These are phyloP conservation scores for Cucurbitaria berberidis DNA, from an alignment of 2,329 filamentous ascomycete genomes.

Conservation along the genomic window DNA sequence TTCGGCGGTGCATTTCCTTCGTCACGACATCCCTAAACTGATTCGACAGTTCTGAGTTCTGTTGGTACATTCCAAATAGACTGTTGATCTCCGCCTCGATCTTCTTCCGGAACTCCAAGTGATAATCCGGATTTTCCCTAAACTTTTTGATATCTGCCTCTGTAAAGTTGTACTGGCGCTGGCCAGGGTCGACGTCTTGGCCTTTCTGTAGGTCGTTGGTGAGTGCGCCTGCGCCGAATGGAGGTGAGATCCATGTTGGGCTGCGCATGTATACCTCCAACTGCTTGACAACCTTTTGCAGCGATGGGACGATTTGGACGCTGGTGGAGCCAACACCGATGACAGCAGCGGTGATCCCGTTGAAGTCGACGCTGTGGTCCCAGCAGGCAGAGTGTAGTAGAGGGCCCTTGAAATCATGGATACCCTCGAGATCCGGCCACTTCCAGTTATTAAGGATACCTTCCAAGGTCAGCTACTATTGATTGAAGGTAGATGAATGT, in stretches of 20 bases:
- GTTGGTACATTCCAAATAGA: slow-evolving; percentile 60
- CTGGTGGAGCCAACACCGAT: slow-evolving; percentile 45
- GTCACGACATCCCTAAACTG: slow-evolving; percentile 51
- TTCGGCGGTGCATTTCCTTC: slow-evolving; percentile 51
- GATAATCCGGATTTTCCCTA: slow-evolving; percentile 60
- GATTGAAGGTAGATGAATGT: not conserved
- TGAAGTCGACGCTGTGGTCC: slow-evolving; percentile 49
- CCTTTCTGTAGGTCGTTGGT: slow-evolving; percentile 42
- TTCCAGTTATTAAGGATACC: slow-evolving; percentile 55
- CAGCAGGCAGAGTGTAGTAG: slow-evolving; percentile 54
- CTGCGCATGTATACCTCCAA: slow-evolving; percentile 47
- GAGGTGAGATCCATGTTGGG: slow-evolving; percentile 51
- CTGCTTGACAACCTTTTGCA: slow-evolving; percentile 47
- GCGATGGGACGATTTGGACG: slow-evolving; percentile 46
- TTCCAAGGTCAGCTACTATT: slow-evolving; percentile 46
- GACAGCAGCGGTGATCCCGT: slow-evolving; percentile 38
- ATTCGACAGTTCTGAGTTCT: slow-evolving; percentile 53
- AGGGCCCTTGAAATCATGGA: slow-evolving; percentile 52
- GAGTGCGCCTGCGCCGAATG: slow-evolving; percentile 46
- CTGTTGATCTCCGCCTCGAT: slow-evolving; percentile 59
- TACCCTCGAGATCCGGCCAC: slow-evolving; percentile 52
- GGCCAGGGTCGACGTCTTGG: slow-evolving; percentile 48
- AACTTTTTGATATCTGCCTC: slow-evolving; percentile 65
- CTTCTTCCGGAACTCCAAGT: slow-evolving; percentile 58
- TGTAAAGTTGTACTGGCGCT: slow-evolving; percentile 53